Conservation (phyloP, 306 rosid species). For the Mucuna pruriens region DNA sequence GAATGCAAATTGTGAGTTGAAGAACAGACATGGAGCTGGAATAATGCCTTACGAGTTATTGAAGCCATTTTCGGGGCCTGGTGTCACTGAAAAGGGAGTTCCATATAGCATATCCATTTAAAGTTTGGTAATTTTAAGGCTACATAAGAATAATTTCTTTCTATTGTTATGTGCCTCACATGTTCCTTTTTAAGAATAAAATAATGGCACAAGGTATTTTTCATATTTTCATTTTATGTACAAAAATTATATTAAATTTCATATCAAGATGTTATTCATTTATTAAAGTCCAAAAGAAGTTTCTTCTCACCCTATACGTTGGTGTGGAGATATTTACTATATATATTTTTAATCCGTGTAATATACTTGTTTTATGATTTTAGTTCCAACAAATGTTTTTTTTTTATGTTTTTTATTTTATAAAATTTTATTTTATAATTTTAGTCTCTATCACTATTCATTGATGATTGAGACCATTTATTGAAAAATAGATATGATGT, state of each 20-base stretch:
- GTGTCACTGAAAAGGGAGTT: slow-evolving; percentile 44
- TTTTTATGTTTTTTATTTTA: too few species aligned
- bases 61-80: slow-evolving; percentile 49
- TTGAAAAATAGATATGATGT: too few species aligned
- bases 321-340: too few species aligned
- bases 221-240: background rate
- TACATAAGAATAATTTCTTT: background rate
- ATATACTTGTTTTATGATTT: too few species aligned
- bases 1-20: slow-evolving; percentile 28
- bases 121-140: background rate
- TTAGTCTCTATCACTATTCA: too few species aligned
- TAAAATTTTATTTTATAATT: too few species aligned
- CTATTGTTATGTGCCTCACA: background rate
- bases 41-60: slow-evolving; percentile 44
- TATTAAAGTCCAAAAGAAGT: too few species aligned
- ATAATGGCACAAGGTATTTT: background rate
- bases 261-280: background rate
- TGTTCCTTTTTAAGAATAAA: background rate
- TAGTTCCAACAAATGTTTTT: too few species aligned
- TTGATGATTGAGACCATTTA: too few species aligned
- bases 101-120: slow-evolving; percentile 44
- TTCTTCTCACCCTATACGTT: too few species aligned
- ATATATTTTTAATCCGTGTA: too few species aligned
- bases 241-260: background rate
- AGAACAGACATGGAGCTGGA: slow-evolving; percentile 48